Evolutionary conservation across 192 early-diverging fungal species (phyloP).

Genomic region (Dimargaris cristalligena): DNA sequence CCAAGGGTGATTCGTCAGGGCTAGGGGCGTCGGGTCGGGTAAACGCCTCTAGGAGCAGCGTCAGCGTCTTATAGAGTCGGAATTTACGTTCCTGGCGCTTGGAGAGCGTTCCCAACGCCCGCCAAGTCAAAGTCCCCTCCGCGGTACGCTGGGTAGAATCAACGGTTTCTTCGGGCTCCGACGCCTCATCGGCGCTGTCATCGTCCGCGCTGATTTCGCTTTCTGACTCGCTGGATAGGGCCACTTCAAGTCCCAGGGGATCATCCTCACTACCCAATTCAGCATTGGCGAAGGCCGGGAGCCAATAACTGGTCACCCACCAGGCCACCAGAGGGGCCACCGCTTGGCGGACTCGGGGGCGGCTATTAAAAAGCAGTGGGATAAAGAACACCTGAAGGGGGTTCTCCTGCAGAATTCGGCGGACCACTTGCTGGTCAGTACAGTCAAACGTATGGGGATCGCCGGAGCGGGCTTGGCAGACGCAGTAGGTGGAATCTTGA

Average conservation of each 20-base stretch:
- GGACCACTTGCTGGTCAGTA: constrained; percentile 1
- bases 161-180: constrained; percentile 14
- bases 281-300: constrained; percentile 16
- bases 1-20: too few species aligned
- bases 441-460: constrained; percentile 16
- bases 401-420: constrained; percentile 34
- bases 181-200: constrained; percentile 13
- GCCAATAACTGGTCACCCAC: constrained; percentile 29
- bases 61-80: neutral
- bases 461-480: neutral
- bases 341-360: constrained; percentile 43
- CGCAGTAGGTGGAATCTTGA: neutral
- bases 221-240: too few species aligned
- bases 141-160: too few species aligned
- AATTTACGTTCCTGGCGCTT: neutral
- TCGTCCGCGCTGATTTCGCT: constrained; percentile 5
- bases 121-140: neutral
- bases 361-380: constrained; percentile 51
- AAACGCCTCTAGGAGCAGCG: neutral
- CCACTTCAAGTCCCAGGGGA: too few species aligned
- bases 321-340: constrained; percentile 41
- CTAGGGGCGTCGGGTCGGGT: too few species aligned
- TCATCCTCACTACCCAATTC: constrained; percentile 16
- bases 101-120: neutral
- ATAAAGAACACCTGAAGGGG: constrained; percentile 41